Evolutionary conservation across 306 rosid species (phyloP).

Genomic region (Trichosanthes cucumerina): DNA sequence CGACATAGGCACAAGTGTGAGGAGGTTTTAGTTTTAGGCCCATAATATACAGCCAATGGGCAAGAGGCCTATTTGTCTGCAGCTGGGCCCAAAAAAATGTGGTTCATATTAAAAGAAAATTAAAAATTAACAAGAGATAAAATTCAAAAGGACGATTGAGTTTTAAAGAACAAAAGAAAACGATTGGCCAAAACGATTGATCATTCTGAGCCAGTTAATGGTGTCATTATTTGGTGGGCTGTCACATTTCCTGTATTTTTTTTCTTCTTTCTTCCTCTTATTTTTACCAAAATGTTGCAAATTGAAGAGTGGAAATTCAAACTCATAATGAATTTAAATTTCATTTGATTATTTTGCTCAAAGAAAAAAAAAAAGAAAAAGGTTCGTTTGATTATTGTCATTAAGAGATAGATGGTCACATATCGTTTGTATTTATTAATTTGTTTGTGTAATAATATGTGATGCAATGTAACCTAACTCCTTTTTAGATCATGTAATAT

Average conservation of each 20-base stretch:
- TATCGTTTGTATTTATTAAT: not conserved
- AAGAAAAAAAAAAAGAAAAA: too few species aligned
- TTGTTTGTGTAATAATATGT: not conserved
- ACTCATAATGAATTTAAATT: not conserved
- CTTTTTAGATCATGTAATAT: too few species aligned
- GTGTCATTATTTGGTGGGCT: not conserved
- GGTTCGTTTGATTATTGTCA: too few species aligned
- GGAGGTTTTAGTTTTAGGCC: constrained; percentile 1
- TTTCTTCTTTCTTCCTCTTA: not conserved
- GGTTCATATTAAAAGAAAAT: not conserved
- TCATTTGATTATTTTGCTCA: not conserved
- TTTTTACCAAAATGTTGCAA: not conserved
- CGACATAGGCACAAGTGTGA: not conserved
- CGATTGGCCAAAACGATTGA: not conserved
- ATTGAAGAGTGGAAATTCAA: not conserved
- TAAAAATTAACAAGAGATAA: not conserved
- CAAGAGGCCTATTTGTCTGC: not conserved
- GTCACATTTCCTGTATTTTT: not conserved
- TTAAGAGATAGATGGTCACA: not conserved
- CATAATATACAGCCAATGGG: not conserved
- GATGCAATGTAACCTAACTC: not conserved
- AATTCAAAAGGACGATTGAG: not conserved
- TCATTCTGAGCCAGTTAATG: not conserved
- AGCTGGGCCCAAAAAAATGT: constrained; percentile 6
- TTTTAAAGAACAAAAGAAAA: not conserved